Percentiles rank a stretch among this genome's conserved stretches.
Conservation (phyloP, 2,329 filamentous ascomycete species). For the Colletotrichum graminicola region DNA sequence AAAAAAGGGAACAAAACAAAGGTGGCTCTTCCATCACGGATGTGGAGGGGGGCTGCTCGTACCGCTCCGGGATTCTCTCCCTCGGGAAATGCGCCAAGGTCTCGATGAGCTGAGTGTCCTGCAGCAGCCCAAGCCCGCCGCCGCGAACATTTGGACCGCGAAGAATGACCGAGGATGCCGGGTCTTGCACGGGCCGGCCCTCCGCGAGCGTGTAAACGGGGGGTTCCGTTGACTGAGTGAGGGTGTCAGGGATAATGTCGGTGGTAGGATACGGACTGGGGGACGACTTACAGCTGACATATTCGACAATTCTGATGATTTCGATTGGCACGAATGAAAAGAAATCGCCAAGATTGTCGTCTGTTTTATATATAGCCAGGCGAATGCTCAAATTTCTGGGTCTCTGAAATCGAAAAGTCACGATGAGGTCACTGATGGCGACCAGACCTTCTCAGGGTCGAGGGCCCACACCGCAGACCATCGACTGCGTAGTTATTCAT, state of each 20-base stretch:
- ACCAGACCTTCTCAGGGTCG: neutral
- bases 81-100: constrained; percentile 68
- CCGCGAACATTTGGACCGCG: neutral
- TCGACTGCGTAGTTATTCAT: neutral
- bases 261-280: neutral
- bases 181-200: constrained; percentile 39
- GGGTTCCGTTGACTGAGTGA: constrained; percentile 16
- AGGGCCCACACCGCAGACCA: neutral
- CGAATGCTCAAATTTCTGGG: neutral
- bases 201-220: constrained; percentile 47
- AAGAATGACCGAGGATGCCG: constrained; percentile 1
- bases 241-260: neutral
- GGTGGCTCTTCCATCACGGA: no score
- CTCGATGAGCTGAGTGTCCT: constrained; percentile 67
- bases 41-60: neutral
- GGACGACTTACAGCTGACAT: neutral
- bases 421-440: constrained; percentile 4
- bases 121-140: constrained; percentile 59
- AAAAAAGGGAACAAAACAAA: no score
- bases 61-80: constrained; percentile 69
- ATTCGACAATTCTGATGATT: neutral
- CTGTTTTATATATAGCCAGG: neutral
- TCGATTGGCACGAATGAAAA: neutral
- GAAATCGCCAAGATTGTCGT: neutral
- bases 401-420: neutral